Evolutionary conservation across 208 protist species (phyloP), one percentile per base, ranked within the genome.

Genomic region (Balamuthia mandrillaris): DNA sequence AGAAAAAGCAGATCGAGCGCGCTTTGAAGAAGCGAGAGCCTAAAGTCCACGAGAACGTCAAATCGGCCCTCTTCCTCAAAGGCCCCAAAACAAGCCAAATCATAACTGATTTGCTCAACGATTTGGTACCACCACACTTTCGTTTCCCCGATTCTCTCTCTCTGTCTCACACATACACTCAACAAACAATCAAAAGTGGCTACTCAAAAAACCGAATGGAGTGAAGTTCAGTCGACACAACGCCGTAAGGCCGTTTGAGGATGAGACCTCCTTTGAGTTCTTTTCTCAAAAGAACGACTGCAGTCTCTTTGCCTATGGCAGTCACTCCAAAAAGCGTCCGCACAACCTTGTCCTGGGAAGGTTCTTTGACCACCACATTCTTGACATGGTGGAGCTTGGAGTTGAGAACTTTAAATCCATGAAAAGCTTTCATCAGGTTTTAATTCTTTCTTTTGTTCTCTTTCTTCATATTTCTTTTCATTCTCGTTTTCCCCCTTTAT

Each of bases 361-460:
- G 18, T 88, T 88, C 42, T 95, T 95, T 63, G 74, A 95, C 58
- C 56, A 90, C 58, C 82, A 90, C 2, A 2, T 95, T 10, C 66
- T 91, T 3, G 93, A 95, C 85, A 92, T 95, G 90, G 68, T 92
- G 24, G 93, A 95, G 63, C 68, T 95, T 37, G 87, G 86, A 6
- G 39, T 95, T 16, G 47, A 86, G 21, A 84, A 85, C 49, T 89
- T 85, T 39, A 65, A 82, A 42, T 58, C 90, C 3, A 85, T 94
- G 3, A 21, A 24, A 6, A 77, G 58, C 9, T 88, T 92, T 49
- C 42, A 85, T 18, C 14, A 52, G 29, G 37, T 45, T 21, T 21
- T 14, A 5, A 49, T 78, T 27, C 47, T 54, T 54, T 54, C 14
- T 54, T 18, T 12, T 18, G 47, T n/a, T 12, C 47, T n/a, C 18